Evolutionary conservation across 768 basidiomycete genomes (phyloP).

Genomic region (Xerocomus brunneocitrinus): DNA sequence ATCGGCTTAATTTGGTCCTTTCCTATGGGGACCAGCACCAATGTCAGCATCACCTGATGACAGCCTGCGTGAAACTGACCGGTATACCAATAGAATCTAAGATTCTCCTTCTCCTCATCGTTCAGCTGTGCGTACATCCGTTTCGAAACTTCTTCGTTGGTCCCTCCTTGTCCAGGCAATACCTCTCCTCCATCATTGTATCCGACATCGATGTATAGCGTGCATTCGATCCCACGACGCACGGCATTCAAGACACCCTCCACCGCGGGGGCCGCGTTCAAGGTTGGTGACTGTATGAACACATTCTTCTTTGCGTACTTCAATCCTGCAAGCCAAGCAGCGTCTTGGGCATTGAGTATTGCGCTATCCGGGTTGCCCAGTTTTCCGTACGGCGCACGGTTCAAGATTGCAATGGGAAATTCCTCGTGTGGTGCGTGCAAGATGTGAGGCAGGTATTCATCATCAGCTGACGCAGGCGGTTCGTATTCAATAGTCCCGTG

Average conservation of each 20-base stretch:
- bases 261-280: slow-evolving; percentile 63
- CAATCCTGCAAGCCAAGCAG: slow-evolving; percentile 63
- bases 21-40: slow-evolving; percentile 25
- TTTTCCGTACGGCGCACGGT: slow-evolving; percentile 55
- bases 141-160: slow-evolving; percentile 63
- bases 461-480: slow-evolving; percentile 24
- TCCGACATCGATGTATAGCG: slow-evolving; percentile 56
- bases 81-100: slow-evolving; percentile 56
- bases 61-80: slow-evolving; percentile 13
- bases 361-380: slow-evolving; percentile 39
- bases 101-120: slow-evolving; percentile 40
- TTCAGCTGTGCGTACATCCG: slow-evolving; percentile 51
- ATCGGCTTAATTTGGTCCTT: slow-evolving; percentile 64
- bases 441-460: slow-evolving; percentile 59
- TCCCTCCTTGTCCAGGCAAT: slow-evolving; percentile 66
- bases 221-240: slow-evolving; percentile 54
- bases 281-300: slow-evolving; percentile 73
- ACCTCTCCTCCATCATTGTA: slow-evolving; percentile 57
- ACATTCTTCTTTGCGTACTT: slow-evolving; percentile 54
- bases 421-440: slow-evolving; percentile 53
- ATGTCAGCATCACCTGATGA: neutral
- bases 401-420: slow-evolving; percentile 63
- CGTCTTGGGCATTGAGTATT: slow-evolving; percentile 56
- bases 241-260: slow-evolving; percentile 57
- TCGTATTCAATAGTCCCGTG: slow-evolving; percentile 27